Evolutionary conservation across 148 eudicot species (phyloP).

Genomic region (Chenopodium quinoa): DNA sequence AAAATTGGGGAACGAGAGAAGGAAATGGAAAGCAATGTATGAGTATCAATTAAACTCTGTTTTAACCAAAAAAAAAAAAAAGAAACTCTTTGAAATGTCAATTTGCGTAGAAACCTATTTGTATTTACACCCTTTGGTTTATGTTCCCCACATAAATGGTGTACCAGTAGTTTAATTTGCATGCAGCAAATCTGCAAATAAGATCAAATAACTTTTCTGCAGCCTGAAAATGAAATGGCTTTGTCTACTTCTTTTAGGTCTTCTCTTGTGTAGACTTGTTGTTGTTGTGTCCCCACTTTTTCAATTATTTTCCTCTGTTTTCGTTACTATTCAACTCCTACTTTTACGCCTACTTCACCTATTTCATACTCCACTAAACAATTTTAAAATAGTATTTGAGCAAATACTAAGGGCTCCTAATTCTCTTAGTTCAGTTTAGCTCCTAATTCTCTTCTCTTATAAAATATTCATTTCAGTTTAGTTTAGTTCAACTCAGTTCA

Average conservation of each 20-base stretch:
- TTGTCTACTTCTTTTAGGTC: neutral
- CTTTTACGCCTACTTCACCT: neutral
- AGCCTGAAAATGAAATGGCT: slow-evolving; percentile 12
- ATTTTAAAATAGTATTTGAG: too few species aligned
- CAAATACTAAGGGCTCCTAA: too few species aligned
- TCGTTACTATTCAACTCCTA: neutral
- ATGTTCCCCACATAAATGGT: neutral
- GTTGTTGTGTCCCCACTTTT: neutral
- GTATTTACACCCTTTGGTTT: neutral
- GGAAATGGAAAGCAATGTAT: too few species aligned
- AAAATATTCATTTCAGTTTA: too few species aligned
- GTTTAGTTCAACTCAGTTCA: too few species aligned
- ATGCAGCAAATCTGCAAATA: neutral
- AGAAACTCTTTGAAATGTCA: too few species aligned
- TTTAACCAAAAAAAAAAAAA: too few species aligned
- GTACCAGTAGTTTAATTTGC: neutral
- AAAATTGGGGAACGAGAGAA: too few species aligned
- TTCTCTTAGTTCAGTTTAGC: too few species aligned
- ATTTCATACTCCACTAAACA: too few species aligned
- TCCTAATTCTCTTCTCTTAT: too few species aligned
- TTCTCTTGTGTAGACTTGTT: neutral
- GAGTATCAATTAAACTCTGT: too few species aligned
- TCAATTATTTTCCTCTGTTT: neutral
- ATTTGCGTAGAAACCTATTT: neutral
- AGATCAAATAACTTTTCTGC: neutral